A percentile compares a stretch with the other conserved stretches of the same genome.
Evolutionary conservation across 1,284 basidiomycete genomes (phyloP).

Genomic region (Puccinia coronata): DNA sequence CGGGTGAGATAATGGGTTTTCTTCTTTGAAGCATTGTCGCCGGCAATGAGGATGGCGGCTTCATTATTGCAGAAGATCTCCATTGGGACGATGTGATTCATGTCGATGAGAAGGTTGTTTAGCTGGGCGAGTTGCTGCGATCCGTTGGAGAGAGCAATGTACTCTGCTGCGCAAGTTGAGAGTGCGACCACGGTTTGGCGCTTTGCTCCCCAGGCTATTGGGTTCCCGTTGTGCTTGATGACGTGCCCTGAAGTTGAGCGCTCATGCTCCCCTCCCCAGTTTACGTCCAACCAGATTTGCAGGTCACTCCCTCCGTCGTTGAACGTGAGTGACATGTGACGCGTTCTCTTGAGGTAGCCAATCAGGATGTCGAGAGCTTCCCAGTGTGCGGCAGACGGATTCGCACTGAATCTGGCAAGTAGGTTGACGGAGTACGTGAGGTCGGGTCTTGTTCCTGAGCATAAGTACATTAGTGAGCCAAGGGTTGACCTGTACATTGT

Average conservation of each 20-base stretch:
- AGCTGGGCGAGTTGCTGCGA: neutral
- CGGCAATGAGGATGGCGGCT: neutral
- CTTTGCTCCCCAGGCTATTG: slow-evolving; percentile 8
- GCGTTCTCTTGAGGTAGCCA: neutral
- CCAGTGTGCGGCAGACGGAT: no score
- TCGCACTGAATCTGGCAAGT: no score
- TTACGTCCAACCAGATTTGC: neutral
- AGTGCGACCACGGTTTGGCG: neutral
- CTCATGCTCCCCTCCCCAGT: slow-evolving; percentile 30
- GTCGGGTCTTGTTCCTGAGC: no score
- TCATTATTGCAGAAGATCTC: slow-evolving; percentile 26
- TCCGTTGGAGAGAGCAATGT: neutral
- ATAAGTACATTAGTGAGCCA: no score
- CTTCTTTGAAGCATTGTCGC: neutral
- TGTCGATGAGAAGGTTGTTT: neutral
- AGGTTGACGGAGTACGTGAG: no score
- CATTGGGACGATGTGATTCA: neutral
- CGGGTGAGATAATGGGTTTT: neutral
- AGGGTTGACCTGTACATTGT: no score
- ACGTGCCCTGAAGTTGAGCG: neutral
- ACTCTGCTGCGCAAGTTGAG: neutral
- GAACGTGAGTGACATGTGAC: neutral
- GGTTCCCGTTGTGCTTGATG: neutral
- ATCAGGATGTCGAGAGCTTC: slow-evolving; percentile 18
- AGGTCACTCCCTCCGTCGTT: neutral